Evolutionary conservation across 2,329 filamentous ascomycete genomes (phyloP).

Genomic region (Penicillium sp.): DNA sequence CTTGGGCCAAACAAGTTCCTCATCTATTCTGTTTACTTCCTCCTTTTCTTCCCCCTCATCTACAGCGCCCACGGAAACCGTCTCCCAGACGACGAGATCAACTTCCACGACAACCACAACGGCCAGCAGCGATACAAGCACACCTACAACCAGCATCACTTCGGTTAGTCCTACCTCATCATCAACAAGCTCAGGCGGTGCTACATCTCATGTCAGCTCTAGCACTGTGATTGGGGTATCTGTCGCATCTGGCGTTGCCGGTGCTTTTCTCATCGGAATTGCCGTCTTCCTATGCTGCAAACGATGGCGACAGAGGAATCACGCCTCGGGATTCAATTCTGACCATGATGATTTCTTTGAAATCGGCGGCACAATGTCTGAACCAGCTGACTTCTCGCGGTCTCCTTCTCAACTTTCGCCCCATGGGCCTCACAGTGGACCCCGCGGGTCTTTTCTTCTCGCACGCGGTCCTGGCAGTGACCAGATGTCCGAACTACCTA

Average conservation of each 20-base stretch:
- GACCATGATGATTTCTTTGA: slow-evolving; percentile 27
- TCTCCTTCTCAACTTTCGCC: slow-evolving; percentile 21
- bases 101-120: no score
- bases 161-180: background rate
- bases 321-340: slow-evolving; percentile 16
- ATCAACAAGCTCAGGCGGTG: background rate
- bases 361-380: slow-evolving; percentile 36
- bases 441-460: slow-evolving; percentile 5
- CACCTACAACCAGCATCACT: slow-evolving; percentile 2
- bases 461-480: slow-evolving; percentile 5
- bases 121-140: slow-evolving; percentile 4
- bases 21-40: no score
- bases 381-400: slow-evolving; percentile 29
- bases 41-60: background rate
- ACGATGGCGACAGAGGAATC: slow-evolving; percentile 22
- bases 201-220: slow-evolving; percentile 17
- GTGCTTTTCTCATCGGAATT: slow-evolving; percentile 29
- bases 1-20: no score
- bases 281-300: slow-evolving; percentile 29
- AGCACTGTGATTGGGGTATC: slow-evolving; percentile 34
- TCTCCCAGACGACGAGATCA: slow-evolving; percentile 13
- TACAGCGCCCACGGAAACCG: slow-evolving; percentile 12
- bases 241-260: slow-evolving; percentile 31
- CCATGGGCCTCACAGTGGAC: slow-evolving; percentile 8
- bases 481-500: slow-evolving; percentile 16